Conservation (phyloP, 495 filamentous ascomycete genomes). For the Podospora bellae-mahoneyi region DNA sequence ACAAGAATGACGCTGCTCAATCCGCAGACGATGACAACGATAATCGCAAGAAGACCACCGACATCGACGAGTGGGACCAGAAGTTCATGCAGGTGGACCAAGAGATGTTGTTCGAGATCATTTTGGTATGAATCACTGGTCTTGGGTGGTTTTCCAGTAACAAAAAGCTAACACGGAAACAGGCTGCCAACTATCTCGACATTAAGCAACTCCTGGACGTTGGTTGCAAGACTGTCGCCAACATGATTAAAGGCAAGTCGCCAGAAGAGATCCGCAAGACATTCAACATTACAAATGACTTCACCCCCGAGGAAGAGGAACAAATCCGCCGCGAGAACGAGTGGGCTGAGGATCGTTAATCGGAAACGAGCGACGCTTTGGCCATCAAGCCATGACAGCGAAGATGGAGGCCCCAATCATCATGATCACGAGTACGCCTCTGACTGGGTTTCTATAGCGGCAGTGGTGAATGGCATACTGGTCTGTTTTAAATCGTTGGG, state of each 20-base stretch:
- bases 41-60: conserved; percentile 93
- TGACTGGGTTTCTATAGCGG: neutral
- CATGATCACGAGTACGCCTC: neutral
- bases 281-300: conserved; percentile 82
- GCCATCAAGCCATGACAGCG: neutral
- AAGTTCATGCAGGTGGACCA: conserved; percentile 99
- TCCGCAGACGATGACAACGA: conserved; percentile 85
- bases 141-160: neutral
- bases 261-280: conserved; percentile 80
- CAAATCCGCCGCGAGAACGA: conserved; percentile 81
- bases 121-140: conserved; percentile 62
- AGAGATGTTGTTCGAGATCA: conserved; percentile 99
- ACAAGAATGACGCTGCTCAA: conserved; percentile 78
- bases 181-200: conserved; percentile 76
- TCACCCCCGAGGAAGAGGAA: conserved; percentile 78
- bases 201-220: conserved; percentile 80
- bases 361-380: neutral
- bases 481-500: neutral
- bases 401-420: neutral
- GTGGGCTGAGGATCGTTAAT: conserved; percentile 71
- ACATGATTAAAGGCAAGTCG: conserved; percentile 85
- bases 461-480: neutral
- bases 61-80: conserved; percentile 99
- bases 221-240: conserved; percentile 79
- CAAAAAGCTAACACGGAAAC: conserved; percentile 10